Conservation (phyloP, 1,284 basidiomycete genomes). For the Cystobasidium slooffiae region DNA sequence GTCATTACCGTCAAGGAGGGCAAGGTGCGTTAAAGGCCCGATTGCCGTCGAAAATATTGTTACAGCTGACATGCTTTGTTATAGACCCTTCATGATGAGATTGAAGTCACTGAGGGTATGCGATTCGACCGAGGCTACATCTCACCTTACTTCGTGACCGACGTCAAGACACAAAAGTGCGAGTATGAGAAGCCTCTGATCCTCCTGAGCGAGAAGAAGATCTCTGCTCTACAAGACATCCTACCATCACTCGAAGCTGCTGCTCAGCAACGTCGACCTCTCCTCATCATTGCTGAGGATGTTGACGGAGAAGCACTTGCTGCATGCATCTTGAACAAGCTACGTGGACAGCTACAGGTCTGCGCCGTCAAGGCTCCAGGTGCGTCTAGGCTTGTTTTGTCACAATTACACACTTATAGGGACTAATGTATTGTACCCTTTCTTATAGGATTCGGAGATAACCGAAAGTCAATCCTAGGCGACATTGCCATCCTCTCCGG, state of each 20-base stretch:
- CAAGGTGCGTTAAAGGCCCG: constrained; percentile 56
- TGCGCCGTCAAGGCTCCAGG: constrained; percentile 92
- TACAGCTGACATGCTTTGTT: neutral
- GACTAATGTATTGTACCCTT: neutral
- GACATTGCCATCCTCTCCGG: constrained; percentile 97
- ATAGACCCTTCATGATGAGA: constrained; percentile 89
- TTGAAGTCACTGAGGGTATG: constrained; percentile 99
- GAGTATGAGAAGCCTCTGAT: constrained; percentile 97
- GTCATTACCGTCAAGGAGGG: constrained; percentile 99
- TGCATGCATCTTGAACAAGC: constrained; percentile 97
- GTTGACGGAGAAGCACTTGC: constrained; percentile 96
- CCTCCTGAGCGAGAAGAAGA: constrained; percentile 97
- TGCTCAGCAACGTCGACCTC: constrained; percentile 85
- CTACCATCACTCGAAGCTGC: constrained; percentile 91
- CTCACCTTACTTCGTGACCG: constrained; percentile 91
- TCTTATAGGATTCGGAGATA: constrained; percentile 81
- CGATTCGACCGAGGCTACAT: constrained; percentile 99
- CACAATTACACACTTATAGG: neutral
- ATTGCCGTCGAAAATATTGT: neutral
- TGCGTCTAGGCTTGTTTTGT: neutral
- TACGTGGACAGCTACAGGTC: constrained; percentile 92
- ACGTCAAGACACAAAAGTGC: constrained; percentile 94
- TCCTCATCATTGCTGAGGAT: constrained; percentile 97
- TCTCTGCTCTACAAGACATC: constrained; percentile 91
- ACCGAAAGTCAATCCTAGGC: constrained; percentile 96